Conservation (phyloP, 306 rosid genomes). For the Hippophae gyantsensis region DNA sequence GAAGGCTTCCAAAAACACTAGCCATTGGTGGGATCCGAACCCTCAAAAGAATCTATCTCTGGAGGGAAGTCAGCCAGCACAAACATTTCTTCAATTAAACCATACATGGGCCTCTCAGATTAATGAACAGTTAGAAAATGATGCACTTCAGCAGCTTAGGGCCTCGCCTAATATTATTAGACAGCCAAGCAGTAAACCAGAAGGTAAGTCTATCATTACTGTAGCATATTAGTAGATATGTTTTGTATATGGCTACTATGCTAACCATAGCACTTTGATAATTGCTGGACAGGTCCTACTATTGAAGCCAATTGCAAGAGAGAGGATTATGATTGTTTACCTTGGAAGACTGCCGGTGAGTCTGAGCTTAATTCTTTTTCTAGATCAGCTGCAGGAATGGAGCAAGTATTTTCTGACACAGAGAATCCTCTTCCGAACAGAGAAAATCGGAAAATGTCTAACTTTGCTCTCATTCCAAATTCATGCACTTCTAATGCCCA, state of each 20-base stretch:
- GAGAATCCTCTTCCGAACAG: conserved; percentile 12
- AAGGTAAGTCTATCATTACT: conserved; percentile 25
- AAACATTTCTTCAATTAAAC: conserved; percentile 24
- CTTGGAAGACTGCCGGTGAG: conserved; percentile 22
- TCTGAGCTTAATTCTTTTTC: conserved; percentile 18
- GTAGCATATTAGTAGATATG: not conserved
- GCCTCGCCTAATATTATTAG: conserved; percentile 16
- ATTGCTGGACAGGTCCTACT: conserved; percentile 32
- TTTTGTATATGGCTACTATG: not conserved
- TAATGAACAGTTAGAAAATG: conserved; percentile 24
- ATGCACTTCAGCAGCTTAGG: conserved; percentile 22
- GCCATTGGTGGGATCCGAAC: conserved; percentile 28
- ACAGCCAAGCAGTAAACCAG: conserved; percentile 23
- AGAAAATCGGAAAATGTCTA: conserved; percentile 14
- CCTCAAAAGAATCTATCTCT: conserved; percentile 19
- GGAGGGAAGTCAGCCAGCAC: conserved; percentile 20
- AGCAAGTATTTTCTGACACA: conserved; percentile 11
- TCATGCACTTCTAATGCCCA: conserved; percentile 19
- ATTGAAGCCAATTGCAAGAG: conserved; percentile 23
- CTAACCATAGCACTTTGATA: not conserved
- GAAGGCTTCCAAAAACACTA: conserved; percentile 22
- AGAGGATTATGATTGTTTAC: conserved; percentile 22
- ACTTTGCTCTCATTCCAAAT: conserved; percentile 16
- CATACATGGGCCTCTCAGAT: conserved; percentile 26
- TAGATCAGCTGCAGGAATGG: conserved; percentile 26